Evolutionary conservation across 768 basidiomycete species (phyloP), one percentile per base, ranked within the genome.

Genomic region (Sarcodon sp.): DNA sequence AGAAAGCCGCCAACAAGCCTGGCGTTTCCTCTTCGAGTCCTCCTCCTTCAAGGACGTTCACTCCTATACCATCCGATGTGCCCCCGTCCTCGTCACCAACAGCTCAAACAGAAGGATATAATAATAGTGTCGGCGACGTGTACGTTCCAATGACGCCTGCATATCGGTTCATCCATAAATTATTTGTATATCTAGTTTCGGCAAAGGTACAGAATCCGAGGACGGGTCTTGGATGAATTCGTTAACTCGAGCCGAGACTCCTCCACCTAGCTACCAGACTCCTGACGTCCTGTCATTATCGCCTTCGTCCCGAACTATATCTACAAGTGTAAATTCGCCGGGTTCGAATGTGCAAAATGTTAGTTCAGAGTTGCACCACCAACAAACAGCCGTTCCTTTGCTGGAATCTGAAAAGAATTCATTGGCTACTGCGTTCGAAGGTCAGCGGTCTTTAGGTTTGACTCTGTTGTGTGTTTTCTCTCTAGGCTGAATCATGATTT

Each of bases 221-320:
- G 69, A 67, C 49, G 70, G 68, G 21, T 73, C 77, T 50, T 86
- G 85, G 84, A 54, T 87, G 41, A 67, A 75, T 36, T 75, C 78
- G 18, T 66, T 86, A 46, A 65, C 77, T 32, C 74, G 69, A 50
- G 69, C 65, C 7, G 61, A 64, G 21, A 51, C 57, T n/a, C 55
- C 61, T 16, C 53, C 52, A 33, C 55, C 47, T 12, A 64, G 61
- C 37, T 37, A 54, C 58, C 50, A 55, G 60, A 13, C 54, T 61
- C 15, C 49, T 61, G 10, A 27, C 21, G 21, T 49, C 50, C 52
- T 56, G 52, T 48, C 59, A 18, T 44, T 37, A 4, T 37, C 53
- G 6, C 12, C 51, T n/a, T 2, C 39, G 13, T 16, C 50, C 27
- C 18, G 21, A 35, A 43, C 51, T 41, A 33, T 48, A 32, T 32